Evolutionary conservation across 768 basidiomycete genomes (phyloP).

Genomic region (Leccinum ochraceum): DNA sequence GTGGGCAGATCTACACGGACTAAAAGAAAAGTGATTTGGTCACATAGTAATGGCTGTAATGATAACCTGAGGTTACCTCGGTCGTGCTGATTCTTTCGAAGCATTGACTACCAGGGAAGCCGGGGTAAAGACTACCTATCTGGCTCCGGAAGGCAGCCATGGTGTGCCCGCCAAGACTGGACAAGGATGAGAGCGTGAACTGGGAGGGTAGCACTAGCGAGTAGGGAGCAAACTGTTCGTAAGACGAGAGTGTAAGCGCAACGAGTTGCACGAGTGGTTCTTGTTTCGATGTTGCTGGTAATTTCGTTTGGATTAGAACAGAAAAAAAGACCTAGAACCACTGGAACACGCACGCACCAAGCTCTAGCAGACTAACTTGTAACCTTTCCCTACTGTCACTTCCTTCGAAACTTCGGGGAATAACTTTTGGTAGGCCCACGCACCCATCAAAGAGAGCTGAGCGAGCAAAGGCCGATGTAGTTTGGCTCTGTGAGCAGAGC

Average conservation of each 20-base stretch:
- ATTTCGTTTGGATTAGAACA: conserved; percentile 1
- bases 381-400: conserved; percentile 54
- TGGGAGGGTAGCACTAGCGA: conserved; percentile 40
- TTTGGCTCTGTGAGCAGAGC: conserved; percentile 67
- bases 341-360: conserved; percentile 56
- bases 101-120: too few relatives aligned
- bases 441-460: conserved; percentile 61
- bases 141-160: not conserved
- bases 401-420: conserved; percentile 51
- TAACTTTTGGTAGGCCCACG: conserved; percentile 73
- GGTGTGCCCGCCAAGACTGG: conserved; percentile 2
- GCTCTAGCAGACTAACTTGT: conserved; percentile 57
- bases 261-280: too few relatives aligned
- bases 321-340: not conserved
- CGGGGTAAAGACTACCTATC: too few relatives aligned
- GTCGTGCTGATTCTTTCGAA: too few relatives aligned
- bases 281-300: too few relatives aligned
- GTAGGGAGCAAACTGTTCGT: too few relatives aligned
- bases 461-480: conserved; percentile 70
- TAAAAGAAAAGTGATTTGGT: too few relatives aligned
- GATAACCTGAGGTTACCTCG: too few relatives aligned
- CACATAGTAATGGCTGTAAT: too few relatives aligned
- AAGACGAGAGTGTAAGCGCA: conserved; percentile 45
- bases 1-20: too few relatives aligned
- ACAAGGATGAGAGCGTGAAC: conserved; percentile 16